Evolutionary conservation across 306 rosid species (phyloP).

Genomic region (Oemleria cerasiformis): DNA sequence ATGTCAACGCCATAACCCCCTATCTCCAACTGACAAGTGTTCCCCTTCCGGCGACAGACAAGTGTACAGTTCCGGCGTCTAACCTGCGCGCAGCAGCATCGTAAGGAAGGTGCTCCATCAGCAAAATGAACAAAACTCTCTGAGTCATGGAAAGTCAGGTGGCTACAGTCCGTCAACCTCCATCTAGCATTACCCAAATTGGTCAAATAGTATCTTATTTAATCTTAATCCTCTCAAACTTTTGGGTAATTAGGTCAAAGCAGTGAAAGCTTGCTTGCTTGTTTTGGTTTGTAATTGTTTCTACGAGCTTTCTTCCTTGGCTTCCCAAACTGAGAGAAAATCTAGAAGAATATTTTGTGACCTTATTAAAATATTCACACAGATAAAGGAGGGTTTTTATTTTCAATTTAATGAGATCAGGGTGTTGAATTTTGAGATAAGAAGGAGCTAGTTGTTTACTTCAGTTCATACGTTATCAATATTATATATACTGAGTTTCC

Average conservation of each 20-base stretch:
- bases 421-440: not conserved
- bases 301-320: conserved; percentile 1
- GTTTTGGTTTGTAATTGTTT: conserved; percentile 17
- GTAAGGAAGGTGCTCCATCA: conserved; percentile 20
- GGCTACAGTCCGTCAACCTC: conserved; percentile 56
- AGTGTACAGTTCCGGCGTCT: conserved; percentile 28
- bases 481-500: too few species aligned
- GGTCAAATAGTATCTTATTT: conserved; percentile 36
- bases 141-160: conserved; percentile 58
- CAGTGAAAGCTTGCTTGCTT: not conserved
- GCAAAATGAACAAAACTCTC: conserved; percentile 26
- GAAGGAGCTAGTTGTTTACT: not conserved
- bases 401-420: conserved; percentile 12
- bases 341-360: conserved; percentile 22
- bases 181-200: conserved; percentile 56
- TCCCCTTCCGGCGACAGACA: not conserved
- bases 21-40: conserved; percentile 39
- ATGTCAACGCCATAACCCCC: too few species aligned
- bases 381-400: not conserved
- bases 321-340: conserved; percentile 13
- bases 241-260: conserved; percentile 18
- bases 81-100: conserved; percentile 20
- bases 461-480: not conserved
- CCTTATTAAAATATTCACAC: conserved; percentile 1
- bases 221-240: not conserved